Base-by-base conservation (phyloP, 2,329 filamentous ascomycete genomes). In the Phoma sp. region DNA sequence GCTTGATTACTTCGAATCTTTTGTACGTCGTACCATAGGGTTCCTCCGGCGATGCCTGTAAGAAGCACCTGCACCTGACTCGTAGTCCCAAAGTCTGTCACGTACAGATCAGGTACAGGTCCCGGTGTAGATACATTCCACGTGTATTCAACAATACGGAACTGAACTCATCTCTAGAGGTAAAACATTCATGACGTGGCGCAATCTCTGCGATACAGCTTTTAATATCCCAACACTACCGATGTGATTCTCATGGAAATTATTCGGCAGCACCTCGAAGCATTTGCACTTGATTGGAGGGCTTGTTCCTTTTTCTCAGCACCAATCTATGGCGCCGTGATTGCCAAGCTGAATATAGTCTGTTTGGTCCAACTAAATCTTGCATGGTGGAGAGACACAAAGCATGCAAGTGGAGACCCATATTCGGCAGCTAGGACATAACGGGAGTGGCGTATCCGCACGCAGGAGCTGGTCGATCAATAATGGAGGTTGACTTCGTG, bases 151-250 rank as follows among this genome's bases (percentile, higher is more conserved):
- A 7, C 1, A 40, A 20, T 2, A 40, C 15, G n/a, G n/a, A n/a
- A n/a, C n/a, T n/a, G n/a, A n/a, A n/a, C n/a, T n/a, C n/a, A n/a
- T n/a, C n/a, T n/a, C n/a, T n/a, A n/a, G n/a, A n/a, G n/a, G n/a
- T n/a, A n/a, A n/a, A n/a, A n/a, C n/a, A n/a, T 40, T 29, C 37
- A 45, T 45, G 10, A 28, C 42, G 10, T 45, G 42, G n/a, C 36
- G 42, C 23, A 45, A 20, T 30, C 34, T 28, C 30, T 26, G 15
- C 28, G 42, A n/a, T 30, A 34, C 1, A 26, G 42, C 17, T 42
- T n/a, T n/a, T n/a, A n/a, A n/a, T n/a, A n/a, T n/a, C n/a, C 38
- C 26, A 42, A 12, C 20, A 26, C 38, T 10, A 42, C 38, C 38
- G 7, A 36, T 45, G 7, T 45, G 30, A 23, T 45, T 34, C 10